Evolutionary conservation across 2,329 filamentous ascomycete species (phyloP).

Genomic region (Taxawa tesnikishii): DNA sequence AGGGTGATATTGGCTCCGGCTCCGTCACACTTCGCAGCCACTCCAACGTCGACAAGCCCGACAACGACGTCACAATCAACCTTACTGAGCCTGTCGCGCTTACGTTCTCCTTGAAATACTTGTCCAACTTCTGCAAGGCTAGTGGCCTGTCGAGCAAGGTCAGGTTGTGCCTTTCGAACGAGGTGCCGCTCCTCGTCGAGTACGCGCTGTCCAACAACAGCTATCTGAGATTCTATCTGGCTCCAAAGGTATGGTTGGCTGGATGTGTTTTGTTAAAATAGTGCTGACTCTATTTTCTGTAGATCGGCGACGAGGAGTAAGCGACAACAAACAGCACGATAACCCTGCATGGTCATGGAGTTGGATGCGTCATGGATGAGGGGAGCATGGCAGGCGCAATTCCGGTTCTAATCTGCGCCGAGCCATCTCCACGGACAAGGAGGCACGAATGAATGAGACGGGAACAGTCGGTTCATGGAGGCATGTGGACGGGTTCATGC

Average conservation of each 20-base stretch:
- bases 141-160: conserved; percentile 69
- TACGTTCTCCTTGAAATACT: conserved; percentile 97
- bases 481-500: no score
- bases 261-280: no score
- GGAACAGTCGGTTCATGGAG: no score
- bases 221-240: conserved; percentile 93
- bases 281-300: conserved; percentile 23
- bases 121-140: conserved; percentile 99
- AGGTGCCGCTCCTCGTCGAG: conserved; percentile 92
- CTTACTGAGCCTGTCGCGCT: conserved; percentile 85
- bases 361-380: conserved; percentile 3
- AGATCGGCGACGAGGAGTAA: conserved; percentile 61
- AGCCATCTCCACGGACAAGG: no score
- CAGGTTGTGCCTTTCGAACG: conserved; percentile 87
- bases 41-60: conserved; percentile 79
- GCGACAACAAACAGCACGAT: neutral
- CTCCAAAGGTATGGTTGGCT: conserved; percentile 79
- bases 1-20: conserved; percentile 91
- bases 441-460: no score
- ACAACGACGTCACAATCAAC: conserved; percentile 75
- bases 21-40: conserved; percentile 84
- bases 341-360: conserved; percentile 5
- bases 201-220: conserved; percentile 72
- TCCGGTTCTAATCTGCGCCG: no score
- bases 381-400: neutral